phyloP scores from a whole-genome alignment of 78 protist genomes.

The Neovahlkampfia damariscottae region DNA sequence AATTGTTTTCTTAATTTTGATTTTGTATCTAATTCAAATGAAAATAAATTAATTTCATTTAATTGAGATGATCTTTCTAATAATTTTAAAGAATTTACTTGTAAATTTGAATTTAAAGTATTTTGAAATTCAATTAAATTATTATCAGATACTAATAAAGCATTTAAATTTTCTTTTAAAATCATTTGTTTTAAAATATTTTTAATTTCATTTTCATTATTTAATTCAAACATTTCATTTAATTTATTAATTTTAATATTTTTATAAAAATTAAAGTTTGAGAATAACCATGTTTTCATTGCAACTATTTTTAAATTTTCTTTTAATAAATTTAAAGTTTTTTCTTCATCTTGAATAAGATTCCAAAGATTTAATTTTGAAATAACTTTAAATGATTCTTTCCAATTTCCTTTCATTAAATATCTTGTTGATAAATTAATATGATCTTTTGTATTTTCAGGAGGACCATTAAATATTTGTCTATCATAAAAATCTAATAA shows the following conservation, averaged over 20 bases:
- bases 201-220: too few species aligned
- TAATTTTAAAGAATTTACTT: too few species aligned
- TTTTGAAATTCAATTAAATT: too few species aligned
- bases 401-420: conserved; percentile 70
- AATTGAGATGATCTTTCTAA: too few species aligned
- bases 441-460: conserved; percentile 76
- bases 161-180: too few species aligned
- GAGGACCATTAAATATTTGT: conserved; percentile 55
- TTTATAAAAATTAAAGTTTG: background rate
- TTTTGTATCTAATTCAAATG: too few species aligned
- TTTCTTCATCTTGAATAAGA: background rate
- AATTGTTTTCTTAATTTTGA: too few species aligned
- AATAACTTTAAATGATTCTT: background rate
- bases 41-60: too few species aligned
- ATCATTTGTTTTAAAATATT: too few species aligned
- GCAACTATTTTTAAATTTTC: conserved; percentile 4
- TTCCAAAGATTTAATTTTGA: background rate
- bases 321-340: background rate
- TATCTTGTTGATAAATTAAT: conserved; percentile 57
- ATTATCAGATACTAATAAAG: too few species aligned
- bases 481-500: background rate
- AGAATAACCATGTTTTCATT: conserved; percentile 1
- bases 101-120: too few species aligned
- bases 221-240: background rate
- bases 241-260: background rate